A percentile compares a stretch with the other conserved stretches of the same genome.
phyloP scores from a whole-genome alignment of 257 asterid genomes.

The Jaltomata sinuosa region DNA sequence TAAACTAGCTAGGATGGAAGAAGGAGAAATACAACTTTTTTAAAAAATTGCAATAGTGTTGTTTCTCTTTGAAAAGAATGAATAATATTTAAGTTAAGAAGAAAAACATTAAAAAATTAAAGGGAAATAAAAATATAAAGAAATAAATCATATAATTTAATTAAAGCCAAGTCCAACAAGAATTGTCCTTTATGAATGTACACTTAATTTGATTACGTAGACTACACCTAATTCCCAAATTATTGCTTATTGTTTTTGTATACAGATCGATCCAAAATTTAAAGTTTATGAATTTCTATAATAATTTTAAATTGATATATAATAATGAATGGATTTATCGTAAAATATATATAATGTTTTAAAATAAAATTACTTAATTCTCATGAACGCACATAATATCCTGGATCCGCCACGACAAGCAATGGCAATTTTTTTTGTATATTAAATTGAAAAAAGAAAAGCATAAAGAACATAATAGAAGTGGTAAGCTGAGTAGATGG shows the following conservation, averaged over 20 bases:
- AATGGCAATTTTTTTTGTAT: background rate
- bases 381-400: no score
- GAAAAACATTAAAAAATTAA: no score
- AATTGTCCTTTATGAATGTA: background rate
- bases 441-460: background rate
- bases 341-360: no score
- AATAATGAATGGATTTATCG: background rate
- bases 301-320: background rate
- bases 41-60: no score
- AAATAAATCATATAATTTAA: background rate
- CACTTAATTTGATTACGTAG: background rate
- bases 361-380: no score
- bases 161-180: background rate
- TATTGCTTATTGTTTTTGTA: background rate
- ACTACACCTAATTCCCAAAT: background rate
- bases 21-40: no score
- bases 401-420: background rate
- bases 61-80: no score
- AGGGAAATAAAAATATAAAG: no score
- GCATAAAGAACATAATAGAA: background rate
- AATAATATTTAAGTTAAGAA: no score
- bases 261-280: background rate
- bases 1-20: no score
- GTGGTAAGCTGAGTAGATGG: conserved; percentile 3
- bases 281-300: background rate